phyloP scores from a whole-genome alignment of 2,329 filamentous ascomycete species.

The Domatiomyces catenatus region DNA sequence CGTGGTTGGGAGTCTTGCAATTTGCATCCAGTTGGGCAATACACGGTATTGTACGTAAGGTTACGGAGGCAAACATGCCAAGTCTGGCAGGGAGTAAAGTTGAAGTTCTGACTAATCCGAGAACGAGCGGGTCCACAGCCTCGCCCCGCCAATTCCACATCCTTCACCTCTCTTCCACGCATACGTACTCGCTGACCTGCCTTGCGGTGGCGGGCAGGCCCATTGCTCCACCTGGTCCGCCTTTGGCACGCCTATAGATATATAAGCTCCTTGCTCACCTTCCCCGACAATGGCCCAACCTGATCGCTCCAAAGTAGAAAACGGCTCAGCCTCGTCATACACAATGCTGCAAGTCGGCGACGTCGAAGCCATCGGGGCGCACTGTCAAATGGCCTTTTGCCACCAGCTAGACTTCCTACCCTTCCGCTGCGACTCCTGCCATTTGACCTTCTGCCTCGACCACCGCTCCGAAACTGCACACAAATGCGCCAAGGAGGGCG shows the following conservation, averaged over 20 bases:
- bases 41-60: no score
- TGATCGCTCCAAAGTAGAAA: background rate
- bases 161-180: background rate
- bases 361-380: conserved; percentile 69
- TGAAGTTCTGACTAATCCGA: no score
- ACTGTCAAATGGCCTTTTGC: conserved; percentile 86
- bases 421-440: conserved; percentile 83
- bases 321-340: background rate
- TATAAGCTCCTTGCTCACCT: background rate
- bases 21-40: no score
- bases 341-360: conserved; percentile 41
- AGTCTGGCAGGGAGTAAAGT: no score
- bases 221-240: background rate
- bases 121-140: no score
- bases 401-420: conserved; percentile 92
- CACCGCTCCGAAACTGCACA: conserved; percentile 79
- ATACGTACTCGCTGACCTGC: background rate
- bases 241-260: background rate
- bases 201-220: background rate
- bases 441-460: conserved; percentile 73
- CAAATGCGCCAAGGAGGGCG: conserved; percentile 46
- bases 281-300: background rate
- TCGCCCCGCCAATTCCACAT: background rate
- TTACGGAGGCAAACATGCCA: no score
- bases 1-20: no score